These are phyloP conservation scores for Hypsizygus marmoreus DNA, from an alignment of 768 basidiomycete genomes.

Conservation along the genomic window DNA sequence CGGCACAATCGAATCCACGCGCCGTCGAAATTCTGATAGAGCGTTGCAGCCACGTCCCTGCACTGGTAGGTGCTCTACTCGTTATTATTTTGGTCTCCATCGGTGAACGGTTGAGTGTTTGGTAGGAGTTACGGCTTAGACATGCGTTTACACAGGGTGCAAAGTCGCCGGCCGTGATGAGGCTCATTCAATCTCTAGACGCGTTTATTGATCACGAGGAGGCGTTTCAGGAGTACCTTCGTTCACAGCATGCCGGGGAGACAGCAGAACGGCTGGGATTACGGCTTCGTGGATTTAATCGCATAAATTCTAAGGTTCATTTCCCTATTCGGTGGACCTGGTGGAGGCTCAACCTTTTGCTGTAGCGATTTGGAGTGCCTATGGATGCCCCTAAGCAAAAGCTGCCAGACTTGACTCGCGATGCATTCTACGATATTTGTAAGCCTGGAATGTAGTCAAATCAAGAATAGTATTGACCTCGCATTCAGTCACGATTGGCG, in stretches of 20 bases:
- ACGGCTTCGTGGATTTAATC: conserved; percentile 27
- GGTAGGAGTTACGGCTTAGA: conserved; percentile 27
- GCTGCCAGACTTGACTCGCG: conserved; percentile 36
- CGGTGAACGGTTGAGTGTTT: conserved; percentile 1
- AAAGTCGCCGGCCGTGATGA: conserved; percentile 35
- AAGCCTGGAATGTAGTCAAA: no score
- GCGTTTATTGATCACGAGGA: conserved; percentile 42
- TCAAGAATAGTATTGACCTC: background rate
- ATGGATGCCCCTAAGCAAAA: conserved; percentile 28
- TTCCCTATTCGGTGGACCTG: background rate
- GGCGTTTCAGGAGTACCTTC: conserved; percentile 35
- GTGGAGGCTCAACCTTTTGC: background rate
- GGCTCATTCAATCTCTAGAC: conserved; percentile 39
- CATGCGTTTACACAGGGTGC: conserved; percentile 27
- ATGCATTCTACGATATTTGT: conserved; percentile 43
- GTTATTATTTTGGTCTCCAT: no score
- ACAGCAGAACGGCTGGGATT: conserved; percentile 27
- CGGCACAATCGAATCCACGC: conserved; percentile 33
- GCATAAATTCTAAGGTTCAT: conserved; percentile 36
- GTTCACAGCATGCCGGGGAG: conserved; percentile 22
- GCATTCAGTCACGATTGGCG: conserved; percentile 37
- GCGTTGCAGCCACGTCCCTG: conserved; percentile 31
- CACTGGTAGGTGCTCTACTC: conserved; percentile 31
- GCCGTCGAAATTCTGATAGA: conserved; percentile 35
- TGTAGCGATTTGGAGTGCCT: conserved; percentile 36